Evolutionary conservation across 768 basidiomycete species (phyloP).

Genomic region (Fibroporia radiculosa): DNA sequence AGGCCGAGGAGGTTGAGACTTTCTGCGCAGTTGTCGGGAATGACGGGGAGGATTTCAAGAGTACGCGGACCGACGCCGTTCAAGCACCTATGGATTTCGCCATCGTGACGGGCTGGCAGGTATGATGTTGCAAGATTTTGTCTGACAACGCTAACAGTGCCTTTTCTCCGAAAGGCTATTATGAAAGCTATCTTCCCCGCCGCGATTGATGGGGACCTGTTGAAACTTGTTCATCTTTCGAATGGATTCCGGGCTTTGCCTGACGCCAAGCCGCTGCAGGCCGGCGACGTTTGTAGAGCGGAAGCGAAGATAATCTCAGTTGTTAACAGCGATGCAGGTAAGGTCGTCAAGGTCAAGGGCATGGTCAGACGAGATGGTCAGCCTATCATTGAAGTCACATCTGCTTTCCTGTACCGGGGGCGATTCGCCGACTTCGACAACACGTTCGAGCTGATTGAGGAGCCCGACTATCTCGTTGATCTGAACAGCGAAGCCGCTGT

Average conservation of each 20-base stretch:
- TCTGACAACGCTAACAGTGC: not conserved
- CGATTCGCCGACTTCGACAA: constrained; percentile 90
- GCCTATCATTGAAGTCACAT: constrained; percentile 88
- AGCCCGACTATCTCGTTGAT: constrained; percentile 80
- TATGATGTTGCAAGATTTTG: constrained; percentile 28
- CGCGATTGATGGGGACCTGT: constrained; percentile 85
- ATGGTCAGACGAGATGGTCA: constrained; percentile 68
- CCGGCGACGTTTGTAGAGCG: constrained; percentile 85
- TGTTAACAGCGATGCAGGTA: constrained; percentile 84
- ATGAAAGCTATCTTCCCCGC: constrained; percentile 97
- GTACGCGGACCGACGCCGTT: constrained; percentile 55
- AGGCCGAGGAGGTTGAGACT: constrained; percentile 66
- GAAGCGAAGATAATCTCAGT: constrained; percentile 87
- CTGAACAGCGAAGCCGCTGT: constrained; percentile 71
- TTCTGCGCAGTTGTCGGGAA: constrained; percentile 95
- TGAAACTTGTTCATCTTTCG: constrained; percentile 94
- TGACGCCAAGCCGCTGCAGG: constrained; percentile 67
- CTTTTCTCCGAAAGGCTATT: constrained; percentile 72
- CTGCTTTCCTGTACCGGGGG: constrained; percentile 95
- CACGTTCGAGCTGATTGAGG: constrained; percentile 90
- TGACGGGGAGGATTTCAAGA: constrained; percentile 86
- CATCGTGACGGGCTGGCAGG: constrained; percentile 98
- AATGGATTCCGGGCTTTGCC: constrained; percentile 92
- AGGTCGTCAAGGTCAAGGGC: constrained; percentile 87
- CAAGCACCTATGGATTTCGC: constrained; percentile 98